phyloP scores from a whole-genome alignment of 2,329 filamentous ascomycete species.

The Simplicillium sp. region DNA sequence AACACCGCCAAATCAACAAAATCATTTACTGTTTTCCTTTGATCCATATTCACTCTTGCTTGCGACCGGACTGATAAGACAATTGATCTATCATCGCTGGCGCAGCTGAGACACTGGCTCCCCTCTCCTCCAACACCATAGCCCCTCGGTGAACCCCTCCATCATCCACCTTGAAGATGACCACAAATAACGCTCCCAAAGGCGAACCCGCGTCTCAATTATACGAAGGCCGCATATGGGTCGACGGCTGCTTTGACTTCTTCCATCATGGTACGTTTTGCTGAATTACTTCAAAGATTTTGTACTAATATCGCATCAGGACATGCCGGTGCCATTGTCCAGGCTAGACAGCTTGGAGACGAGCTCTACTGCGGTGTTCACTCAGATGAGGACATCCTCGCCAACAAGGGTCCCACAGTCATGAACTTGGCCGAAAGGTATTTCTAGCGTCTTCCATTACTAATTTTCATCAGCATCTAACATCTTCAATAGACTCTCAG shows the following conservation, averaged over 20 bases:
- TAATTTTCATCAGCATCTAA: conserved; percentile 1
- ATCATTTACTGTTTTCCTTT: too few relatives aligned
- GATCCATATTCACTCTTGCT: too few relatives aligned
- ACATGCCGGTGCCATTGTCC: conserved; percentile 93
- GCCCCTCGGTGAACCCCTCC: too few relatives aligned
- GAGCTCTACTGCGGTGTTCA: conserved; percentile 90
- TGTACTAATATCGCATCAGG: conserved; percentile 36
- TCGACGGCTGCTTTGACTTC: conserved; percentile 98
- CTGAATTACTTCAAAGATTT: not conserved
- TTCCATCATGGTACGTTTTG: conserved; percentile 74
- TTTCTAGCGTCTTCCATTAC: conserved; percentile 8
- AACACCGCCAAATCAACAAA: too few relatives aligned
- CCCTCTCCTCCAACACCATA: too few relatives aligned
- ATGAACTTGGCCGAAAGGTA: conserved; percentile 88
- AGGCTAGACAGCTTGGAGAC: conserved; percentile 82
- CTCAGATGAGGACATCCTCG: conserved; percentile 88
- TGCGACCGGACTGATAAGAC: too few relatives aligned
- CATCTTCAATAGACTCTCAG: conserved; percentile 53
- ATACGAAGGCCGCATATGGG: conserved; percentile 75
- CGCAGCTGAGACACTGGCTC: too few relatives aligned
- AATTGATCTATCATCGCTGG: too few relatives aligned
- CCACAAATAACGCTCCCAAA: conserved; percentile 7
- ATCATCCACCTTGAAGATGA: too few relatives aligned
- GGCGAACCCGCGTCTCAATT: conserved; percentile 45
- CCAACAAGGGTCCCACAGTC: conserved; percentile 96